Percentiles rank a stretch among this genome's conserved stretches.
These are phyloP conservation scores for Pichia sp. DNA, from an alignment of 1,139 yeast genomes.

Conservation along the genomic window DNA sequence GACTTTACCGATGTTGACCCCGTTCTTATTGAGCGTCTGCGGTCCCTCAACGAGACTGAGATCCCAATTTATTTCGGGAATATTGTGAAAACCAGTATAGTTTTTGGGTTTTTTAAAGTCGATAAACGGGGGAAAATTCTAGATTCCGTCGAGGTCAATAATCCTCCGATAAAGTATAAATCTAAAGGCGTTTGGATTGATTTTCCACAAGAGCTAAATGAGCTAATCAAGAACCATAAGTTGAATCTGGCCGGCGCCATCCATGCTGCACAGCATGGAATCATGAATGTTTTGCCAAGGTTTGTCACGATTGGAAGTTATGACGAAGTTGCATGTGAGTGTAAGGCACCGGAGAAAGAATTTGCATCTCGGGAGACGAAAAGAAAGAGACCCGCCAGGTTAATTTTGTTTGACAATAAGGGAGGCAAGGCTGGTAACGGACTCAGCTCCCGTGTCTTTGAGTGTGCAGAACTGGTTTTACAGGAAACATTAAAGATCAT, in stretches of 20 bases:
- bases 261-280: conserved; percentile 94
- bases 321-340: conserved; percentile 82
- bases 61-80: conserved; percentile 73
- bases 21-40: conserved; percentile 58
- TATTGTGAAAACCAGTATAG: conserved; percentile 65
- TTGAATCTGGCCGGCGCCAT: conserved; percentile 82
- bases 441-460: conserved; percentile 71
- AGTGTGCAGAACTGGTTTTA: conserved; percentile 63
- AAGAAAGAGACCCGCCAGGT: conserved; percentile 78
- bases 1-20: conserved; percentile 95
- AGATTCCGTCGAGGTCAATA: conserved; percentile 89
- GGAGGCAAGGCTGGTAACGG: conserved; percentile 83
- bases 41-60: conserved; percentile 51
- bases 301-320: conserved; percentile 53
- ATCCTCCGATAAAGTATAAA: conserved; percentile 68
- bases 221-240: conserved; percentile 49
- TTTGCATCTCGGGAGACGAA: conserved; percentile 67
- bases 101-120: conserved; percentile 89
- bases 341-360: conserved; percentile 96
- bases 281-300: conserved; percentile 70
- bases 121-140: conserved; percentile 71
- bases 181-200: conserved; percentile 93
- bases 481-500: conserved; percentile 56
- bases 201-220: conserved; percentile 62
- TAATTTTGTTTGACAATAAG: conserved; percentile 76